phyloP scores from a whole-genome alignment of 257 asterid species.

The Solanum ahanhuiri region DNA sequence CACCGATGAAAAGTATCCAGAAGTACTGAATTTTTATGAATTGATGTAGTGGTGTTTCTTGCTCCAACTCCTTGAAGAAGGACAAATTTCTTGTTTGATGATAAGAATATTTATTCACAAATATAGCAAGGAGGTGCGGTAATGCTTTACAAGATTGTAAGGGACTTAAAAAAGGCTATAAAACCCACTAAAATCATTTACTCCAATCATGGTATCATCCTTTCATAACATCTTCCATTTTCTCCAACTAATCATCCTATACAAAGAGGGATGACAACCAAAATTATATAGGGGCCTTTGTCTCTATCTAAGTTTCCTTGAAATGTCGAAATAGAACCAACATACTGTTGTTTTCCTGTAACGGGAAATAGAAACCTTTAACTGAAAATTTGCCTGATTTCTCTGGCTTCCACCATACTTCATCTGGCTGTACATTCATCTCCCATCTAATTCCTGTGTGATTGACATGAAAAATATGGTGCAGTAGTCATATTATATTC shows the following conservation, averaged over 20 bases:
- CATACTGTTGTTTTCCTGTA: not conserved
- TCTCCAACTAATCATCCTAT: not conserved
- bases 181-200: not conserved
- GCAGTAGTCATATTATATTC: not conserved
- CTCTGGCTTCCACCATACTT: not conserved
- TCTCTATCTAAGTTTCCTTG: not conserved
- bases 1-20: not conserved
- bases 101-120: not conserved
- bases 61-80: not conserved
- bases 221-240: not conserved
- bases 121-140: not conserved
- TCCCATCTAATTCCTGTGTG: not conserved
- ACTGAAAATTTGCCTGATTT: not conserved
- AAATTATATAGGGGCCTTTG: not conserved
- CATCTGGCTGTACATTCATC: not conserved
- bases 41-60: not conserved
- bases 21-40: not conserved
- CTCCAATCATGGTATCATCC: not conserved
- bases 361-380: not conserved
- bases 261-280: not conserved
- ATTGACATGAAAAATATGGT: not conserved
- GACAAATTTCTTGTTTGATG: not conserved
- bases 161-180: not conserved
- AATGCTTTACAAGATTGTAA: not conserved
- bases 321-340: not conserved